A percentile compares a stretch with the other conserved stretches of the same genome.
These are phyloP conservation scores for Olyra latifolia DNA, from an alignment of 176 grass and related monocot species.

Conservation along the genomic window DNA sequence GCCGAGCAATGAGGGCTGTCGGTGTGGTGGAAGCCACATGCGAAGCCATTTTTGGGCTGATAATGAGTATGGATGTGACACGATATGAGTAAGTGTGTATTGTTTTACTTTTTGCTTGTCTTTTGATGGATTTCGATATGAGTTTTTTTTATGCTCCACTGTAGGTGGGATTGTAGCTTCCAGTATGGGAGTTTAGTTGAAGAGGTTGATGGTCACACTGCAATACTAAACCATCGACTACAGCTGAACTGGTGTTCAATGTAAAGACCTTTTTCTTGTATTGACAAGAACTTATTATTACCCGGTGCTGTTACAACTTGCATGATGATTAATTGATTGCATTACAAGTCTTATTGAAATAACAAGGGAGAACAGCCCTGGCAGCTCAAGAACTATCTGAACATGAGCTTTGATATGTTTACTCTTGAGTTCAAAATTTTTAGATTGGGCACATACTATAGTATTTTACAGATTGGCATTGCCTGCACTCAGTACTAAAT, in stretches of 20 bases:
- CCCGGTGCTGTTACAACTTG: constrained; percentile 6
- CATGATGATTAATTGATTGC: neutral
- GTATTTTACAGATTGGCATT: constrained; percentile 20
- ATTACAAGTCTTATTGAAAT: constrained; percentile 6
- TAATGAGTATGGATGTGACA: constrained; percentile 98
- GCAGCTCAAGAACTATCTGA: constrained; percentile 8
- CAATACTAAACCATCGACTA: constrained; percentile 80
- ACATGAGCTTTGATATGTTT: constrained; percentile 25
- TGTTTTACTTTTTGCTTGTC: constrained; percentile 18
- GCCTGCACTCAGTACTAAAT: neutral
- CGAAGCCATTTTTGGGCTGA: constrained; percentile 90
- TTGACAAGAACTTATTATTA: neutral
- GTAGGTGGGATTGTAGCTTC: constrained; percentile 98
- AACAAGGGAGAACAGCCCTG: neutral
- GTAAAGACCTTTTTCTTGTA: constrained; percentile 46
- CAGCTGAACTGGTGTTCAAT: constrained; percentile 86
- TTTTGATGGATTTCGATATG: constrained; percentile 27
- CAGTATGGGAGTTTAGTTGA: constrained; percentile 93
- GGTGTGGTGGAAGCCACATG: constrained; percentile 91
- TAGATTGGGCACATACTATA: constrained; percentile 12
- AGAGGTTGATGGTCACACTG: constrained; percentile 99
- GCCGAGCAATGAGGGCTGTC: constrained; percentile 90
- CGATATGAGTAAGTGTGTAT: constrained; percentile 75
- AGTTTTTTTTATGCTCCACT: constrained; percentile 32
- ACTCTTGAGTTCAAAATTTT: constrained; percentile 12